Percentiles rank a stretch among this genome's conserved stretches.
Conservation (phyloP, 225 moss, liverwort and hornwort species). For the Lunularia cruciata region DNA sequence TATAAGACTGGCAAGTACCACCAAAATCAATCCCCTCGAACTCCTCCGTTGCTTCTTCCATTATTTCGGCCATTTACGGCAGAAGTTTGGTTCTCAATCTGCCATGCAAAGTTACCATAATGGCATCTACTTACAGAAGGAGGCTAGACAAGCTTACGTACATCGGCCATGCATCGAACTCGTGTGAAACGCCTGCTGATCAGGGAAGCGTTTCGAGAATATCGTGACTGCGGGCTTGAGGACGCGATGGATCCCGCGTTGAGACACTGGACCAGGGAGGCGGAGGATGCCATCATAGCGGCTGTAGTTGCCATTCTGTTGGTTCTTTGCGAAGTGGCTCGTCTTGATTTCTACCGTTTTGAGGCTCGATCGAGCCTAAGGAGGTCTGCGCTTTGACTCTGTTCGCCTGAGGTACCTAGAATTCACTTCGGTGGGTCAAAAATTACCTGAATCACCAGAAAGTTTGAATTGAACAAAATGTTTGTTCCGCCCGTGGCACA, state of each 20-base stretch:
- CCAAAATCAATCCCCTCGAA: too few species aligned
- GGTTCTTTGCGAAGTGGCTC: neutral
- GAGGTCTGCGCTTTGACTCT: too few species aligned
- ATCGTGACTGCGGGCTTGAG: too few species aligned
- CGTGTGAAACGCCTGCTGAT: neutral
- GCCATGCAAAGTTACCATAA: neutral
- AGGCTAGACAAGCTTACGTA: neutral
- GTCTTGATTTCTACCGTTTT: too few species aligned
- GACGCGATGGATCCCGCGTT: neutral
- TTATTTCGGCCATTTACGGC: too few species aligned
- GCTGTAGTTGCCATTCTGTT: neutral
- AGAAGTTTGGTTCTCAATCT: neutral
- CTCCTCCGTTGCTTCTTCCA: too few species aligned
- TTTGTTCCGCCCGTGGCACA: too few species aligned
- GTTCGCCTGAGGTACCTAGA: too few species aligned
- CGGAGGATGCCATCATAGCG: neutral
- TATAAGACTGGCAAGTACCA: too few species aligned
- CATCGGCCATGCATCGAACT: conserved; percentile 6
- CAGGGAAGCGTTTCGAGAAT: neutral
- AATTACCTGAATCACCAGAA: too few species aligned
- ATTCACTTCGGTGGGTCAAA: too few species aligned
- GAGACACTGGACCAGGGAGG: neutral
- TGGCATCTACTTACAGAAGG: neutral
- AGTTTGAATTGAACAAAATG: neutral
- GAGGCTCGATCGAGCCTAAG: too few species aligned